These are phyloP conservation scores for Balakata baccata DNA, from an alignment of 345 rosid genomes.

Conservation along the genomic window DNA sequence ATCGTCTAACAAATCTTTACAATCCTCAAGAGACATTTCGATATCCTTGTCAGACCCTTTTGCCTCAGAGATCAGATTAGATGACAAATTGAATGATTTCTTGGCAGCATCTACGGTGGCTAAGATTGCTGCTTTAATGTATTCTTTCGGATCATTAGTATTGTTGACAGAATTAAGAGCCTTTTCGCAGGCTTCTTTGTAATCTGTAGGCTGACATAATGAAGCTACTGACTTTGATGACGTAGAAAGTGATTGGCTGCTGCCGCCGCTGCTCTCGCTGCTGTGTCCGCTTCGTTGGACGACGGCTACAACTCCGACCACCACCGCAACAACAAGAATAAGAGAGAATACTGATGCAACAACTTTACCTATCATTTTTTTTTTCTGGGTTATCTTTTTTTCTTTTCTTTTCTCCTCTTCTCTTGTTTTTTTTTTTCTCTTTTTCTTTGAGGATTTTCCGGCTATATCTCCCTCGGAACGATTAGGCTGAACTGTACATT, in stretches of 20 bases:
- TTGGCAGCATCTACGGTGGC: constrained; percentile 39
- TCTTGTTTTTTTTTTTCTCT: not conserved
- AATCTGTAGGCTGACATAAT: constrained; percentile 17
- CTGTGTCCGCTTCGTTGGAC: not conserved
- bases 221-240: not conserved
- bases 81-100: constrained; percentile 40
- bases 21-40: constrained; percentile 48
- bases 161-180: constrained; percentile 40
- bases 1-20: constrained; percentile 38
- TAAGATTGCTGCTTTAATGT: constrained; percentile 37
- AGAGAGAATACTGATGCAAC: constrained; percentile 16
- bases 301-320: constrained; percentile 17
- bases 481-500: not conserved
- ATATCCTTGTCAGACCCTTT: constrained; percentile 9
- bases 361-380: constrained; percentile 16
- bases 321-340: constrained; percentile 21
- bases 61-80: not conserved
- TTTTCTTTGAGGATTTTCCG: not conserved
- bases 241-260: not conserved
- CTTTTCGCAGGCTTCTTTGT: constrained; percentile 48
- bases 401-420: too few species aligned
- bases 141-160: constrained; percentile 46
- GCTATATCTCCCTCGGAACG: constrained; percentile 2
- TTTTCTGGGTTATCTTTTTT: not conserved
- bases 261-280: too few species aligned